Conservation (phyloP, 2,329 filamentous ascomycete species). For the Xylariaceae sp. region DNA sequence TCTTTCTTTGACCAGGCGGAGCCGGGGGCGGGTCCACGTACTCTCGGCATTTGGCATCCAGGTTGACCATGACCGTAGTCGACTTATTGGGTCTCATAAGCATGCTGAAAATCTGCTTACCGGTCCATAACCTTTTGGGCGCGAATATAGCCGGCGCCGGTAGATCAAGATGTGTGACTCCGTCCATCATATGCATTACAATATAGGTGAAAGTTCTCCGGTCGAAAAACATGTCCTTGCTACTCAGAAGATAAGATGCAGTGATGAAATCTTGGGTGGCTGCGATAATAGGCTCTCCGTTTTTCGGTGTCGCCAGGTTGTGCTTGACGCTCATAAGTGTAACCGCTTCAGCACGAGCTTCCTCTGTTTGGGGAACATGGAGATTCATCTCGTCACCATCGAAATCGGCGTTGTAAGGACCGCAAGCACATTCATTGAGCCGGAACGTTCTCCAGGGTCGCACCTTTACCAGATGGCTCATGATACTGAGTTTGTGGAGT, state of each 20-base stretch:
- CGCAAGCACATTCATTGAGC: slow-evolving; percentile 96
- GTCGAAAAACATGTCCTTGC: slow-evolving; percentile 90
- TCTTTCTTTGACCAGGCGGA: slow-evolving; percentile 45
- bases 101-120: slow-evolving; percentile 92
- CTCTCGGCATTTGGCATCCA: slow-evolving; percentile 86
- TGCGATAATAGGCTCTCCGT: slow-evolving; percentile 95
- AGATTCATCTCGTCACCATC: slow-evolving; percentile 99
- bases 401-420: slow-evolving; percentile 97
- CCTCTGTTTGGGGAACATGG: slow-evolving; percentile 95
- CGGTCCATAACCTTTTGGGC: slow-evolving; percentile 85
- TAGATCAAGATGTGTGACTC: slow-evolving; percentile 69
- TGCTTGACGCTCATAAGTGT: slow-evolving; percentile 97
- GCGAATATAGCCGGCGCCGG: slow-evolving; percentile 83
- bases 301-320: slow-evolving; percentile 92
- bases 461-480: slow-evolving; percentile 89
- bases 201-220: slow-evolving; percentile 83
- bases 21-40: slow-evolving; percentile 49
- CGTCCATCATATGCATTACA: slow-evolving; percentile 89
- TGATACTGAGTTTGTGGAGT: slow-evolving; percentile 96
- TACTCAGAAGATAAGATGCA: slow-evolving; percentile 82
- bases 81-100: slow-evolving; percentile 82
- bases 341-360: slow-evolving; percentile 89
- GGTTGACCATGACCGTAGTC: slow-evolving; percentile 78
- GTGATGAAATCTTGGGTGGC: slow-evolving; percentile 99
- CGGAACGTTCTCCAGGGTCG: slow-evolving; percentile 94